These are phyloP conservation scores for Lipomyces lipofer DNA, from an alignment of 805 yeast genomes.

Conservation along the genomic window DNA sequence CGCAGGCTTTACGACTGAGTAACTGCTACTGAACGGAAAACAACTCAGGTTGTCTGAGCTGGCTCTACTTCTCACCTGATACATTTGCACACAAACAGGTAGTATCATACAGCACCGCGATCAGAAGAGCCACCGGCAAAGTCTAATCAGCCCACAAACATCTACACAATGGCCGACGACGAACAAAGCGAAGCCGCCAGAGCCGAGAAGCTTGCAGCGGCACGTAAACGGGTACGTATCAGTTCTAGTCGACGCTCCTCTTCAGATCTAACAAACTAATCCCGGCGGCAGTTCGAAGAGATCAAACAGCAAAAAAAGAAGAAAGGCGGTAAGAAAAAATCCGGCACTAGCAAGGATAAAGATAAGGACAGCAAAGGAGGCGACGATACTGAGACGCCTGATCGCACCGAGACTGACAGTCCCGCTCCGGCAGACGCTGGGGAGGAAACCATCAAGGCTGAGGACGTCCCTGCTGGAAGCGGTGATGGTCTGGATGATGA, in stretches of 20 bases:
- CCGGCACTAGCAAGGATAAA: constrained; percentile 13
- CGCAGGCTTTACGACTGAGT: too few relatives aligned
- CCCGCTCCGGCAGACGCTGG: constrained; percentile 14
- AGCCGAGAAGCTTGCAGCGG: constrained; percentile 69
- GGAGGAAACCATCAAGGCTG: constrained; percentile 33
- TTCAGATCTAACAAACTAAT: not conserved
- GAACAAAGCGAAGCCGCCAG: constrained; percentile 41
- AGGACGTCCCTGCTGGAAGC: constrained; percentile 37
- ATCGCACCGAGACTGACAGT: constrained; percentile 11
- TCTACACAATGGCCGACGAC: constrained; percentile 33
- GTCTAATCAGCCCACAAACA: too few relatives aligned
- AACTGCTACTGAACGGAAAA: too few relatives aligned
- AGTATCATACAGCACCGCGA: too few relatives aligned
- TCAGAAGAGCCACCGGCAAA: too few relatives aligned
- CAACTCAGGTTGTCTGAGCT: too few relatives aligned
- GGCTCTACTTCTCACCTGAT: too few relatives aligned
- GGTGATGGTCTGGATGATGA: constrained; percentile 45
- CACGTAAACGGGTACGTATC: constrained; percentile 58
- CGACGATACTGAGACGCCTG: constrained; percentile 12
- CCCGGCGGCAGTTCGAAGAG: constrained; percentile 53
- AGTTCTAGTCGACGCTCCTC: not conserved
- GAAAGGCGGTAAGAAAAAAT: constrained; percentile 38
- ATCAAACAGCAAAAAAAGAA: constrained; percentile 60
- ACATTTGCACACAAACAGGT: too few relatives aligned
- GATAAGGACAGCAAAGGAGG: constrained; percentile 1